Evolutionary conservation across 106 monocot species (phyloP).

Genomic region (Agapanthus africanus): DNA sequence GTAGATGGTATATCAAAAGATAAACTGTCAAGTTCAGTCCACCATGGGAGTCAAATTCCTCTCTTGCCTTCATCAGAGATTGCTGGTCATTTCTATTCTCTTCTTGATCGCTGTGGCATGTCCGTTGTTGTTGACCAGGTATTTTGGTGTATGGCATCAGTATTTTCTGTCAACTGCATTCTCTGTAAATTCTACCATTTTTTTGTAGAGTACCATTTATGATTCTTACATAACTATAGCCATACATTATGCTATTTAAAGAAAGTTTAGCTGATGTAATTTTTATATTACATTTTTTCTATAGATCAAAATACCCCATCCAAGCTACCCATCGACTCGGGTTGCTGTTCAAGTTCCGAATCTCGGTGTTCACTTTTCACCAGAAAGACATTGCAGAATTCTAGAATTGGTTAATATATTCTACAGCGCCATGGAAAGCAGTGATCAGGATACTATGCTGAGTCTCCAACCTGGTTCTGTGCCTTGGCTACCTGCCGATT

Average conservation of each 20-base stretch:
- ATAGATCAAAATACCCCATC: constrained; percentile 89
- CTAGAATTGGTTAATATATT: constrained; percentile 58
- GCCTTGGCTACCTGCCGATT: constrained; percentile 71
- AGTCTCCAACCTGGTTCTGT: constrained; percentile 24
- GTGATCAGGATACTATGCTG: constrained; percentile 20
- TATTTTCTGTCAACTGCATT: not conserved
- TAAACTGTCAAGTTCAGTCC: constrained; percentile 4
- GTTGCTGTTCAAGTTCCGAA: constrained; percentile 90
- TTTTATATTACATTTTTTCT: constrained; percentile 5
- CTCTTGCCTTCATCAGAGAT: not conserved
- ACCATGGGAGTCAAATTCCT: constrained; percentile 15
- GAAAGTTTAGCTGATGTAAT: not conserved
- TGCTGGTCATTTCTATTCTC: constrained; percentile 44
- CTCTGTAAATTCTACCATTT: no score
- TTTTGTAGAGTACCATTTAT: no score
- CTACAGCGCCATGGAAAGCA: constrained; percentile 36
- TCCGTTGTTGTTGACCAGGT: constrained; percentile 91
- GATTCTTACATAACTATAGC: no score
- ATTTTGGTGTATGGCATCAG: constrained; percentile 11
- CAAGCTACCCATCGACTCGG: constrained; percentile 73
- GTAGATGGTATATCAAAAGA: constrained; percentile 28
- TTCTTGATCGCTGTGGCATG: constrained; percentile 94
- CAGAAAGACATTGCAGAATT: constrained; percentile 72
- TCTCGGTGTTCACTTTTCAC: constrained; percentile 88
- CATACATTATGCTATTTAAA: not conserved